Evolutionary conservation across 805 yeast genomes (phyloP).

Genomic region (Grigorovia yakushimaensis): DNA sequence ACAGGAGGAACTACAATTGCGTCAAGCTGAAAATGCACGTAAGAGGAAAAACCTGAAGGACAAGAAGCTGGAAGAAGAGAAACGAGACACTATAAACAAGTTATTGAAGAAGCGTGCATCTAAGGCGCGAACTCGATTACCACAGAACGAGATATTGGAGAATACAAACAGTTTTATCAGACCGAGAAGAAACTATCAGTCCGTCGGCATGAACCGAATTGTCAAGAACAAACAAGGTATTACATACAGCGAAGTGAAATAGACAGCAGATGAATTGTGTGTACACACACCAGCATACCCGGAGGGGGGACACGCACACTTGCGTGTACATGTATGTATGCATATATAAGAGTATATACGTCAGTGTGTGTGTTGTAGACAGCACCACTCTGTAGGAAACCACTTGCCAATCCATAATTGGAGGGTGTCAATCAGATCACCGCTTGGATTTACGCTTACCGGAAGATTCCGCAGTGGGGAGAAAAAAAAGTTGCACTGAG

Average conservation of each 20-base stretch:
- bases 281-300: too few species aligned
- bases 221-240: background rate
- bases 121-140: conserved; percentile 39
- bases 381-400: background rate
- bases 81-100: conserved; percentile 82
- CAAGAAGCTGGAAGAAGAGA: conserved; percentile 82
- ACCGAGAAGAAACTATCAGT: conserved; percentile 24
- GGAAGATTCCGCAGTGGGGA: too few species aligned
- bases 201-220: conserved; percentile 15
- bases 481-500: too few species aligned
- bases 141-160: conserved; percentile 7
- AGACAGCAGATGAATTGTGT: too few species aligned
- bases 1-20: conserved; percentile 73
- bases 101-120: conserved; percentile 76
- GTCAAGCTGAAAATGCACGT: conserved; percentile 81
- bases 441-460: too few species aligned
- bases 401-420: too few species aligned
- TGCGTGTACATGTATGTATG: background rate
- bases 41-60: conserved; percentile 78
- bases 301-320: too few species aligned
- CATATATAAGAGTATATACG: too few species aligned
- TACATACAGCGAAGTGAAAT: background rate
- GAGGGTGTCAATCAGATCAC: too few species aligned
- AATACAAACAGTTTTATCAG: conserved; percentile 13
- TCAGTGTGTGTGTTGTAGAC: background rate